Evolutionary conservation across 176 grass and related monocot genomes (phyloP).

Genomic region (Zoysia japonica): DNA sequence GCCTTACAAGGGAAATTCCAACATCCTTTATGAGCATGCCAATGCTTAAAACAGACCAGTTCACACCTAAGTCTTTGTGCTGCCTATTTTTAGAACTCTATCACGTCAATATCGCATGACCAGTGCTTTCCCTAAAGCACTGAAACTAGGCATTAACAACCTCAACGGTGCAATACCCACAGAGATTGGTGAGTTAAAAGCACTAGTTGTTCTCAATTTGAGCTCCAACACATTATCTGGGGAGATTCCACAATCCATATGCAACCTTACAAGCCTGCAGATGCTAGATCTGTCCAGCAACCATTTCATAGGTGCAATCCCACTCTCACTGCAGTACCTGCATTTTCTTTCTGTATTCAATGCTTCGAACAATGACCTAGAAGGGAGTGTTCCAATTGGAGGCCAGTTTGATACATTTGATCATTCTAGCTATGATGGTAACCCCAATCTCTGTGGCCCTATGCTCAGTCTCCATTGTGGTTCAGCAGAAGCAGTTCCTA

Average conservation of each 20-base stretch:
- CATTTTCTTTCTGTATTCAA: constrained; percentile 40
- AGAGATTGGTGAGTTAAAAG: constrained; percentile 13
- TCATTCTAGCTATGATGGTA: constrained; percentile 41
- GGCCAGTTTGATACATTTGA: constrained; percentile 36
- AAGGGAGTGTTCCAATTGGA: constrained; percentile 23
- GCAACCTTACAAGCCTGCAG: constrained; percentile 15
- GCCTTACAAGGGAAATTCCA: constrained; percentile 33
- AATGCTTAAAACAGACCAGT: constrained; percentile 2
- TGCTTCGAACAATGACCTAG: constrained; percentile 33
- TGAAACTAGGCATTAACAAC: constrained; percentile 15
- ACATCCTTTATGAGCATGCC: constrained; percentile 21
- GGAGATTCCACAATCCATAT: background rate
- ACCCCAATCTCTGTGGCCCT: constrained; percentile 39
- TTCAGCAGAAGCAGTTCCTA: background rate
- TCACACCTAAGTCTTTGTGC: background rate
- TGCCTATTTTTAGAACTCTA: background rate
- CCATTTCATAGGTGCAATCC: constrained; percentile 23
- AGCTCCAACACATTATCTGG: constrained; percentile 29
- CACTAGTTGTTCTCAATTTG: background rate
- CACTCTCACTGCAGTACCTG: background rate
- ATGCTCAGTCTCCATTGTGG: background rate
- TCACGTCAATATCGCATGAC: background rate
- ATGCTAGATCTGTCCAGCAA: constrained; percentile 37
- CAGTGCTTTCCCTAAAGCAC: background rate
- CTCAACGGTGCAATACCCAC: constrained; percentile 5